Conservation (phyloP, 148 eudicot genomes). For the Chenopodium album region DNA sequence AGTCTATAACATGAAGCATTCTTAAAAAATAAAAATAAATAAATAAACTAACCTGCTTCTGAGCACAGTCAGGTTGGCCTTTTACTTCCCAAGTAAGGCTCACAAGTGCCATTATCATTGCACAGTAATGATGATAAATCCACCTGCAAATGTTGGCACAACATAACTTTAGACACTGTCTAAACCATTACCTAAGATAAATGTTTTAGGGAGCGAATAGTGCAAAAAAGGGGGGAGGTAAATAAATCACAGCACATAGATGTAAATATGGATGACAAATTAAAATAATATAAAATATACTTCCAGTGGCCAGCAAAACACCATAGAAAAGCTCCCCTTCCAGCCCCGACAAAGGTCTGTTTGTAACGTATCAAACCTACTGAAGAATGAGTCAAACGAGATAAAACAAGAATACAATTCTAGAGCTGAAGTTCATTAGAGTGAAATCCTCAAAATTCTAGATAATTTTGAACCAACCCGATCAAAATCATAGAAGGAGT, state of each 20-base stretch:
- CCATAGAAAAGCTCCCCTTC: background rate
- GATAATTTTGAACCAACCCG: no score
- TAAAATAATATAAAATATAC: background rate
- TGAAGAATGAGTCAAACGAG: no score
- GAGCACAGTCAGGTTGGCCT: constrained; percentile 72
- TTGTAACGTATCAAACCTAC: no score
- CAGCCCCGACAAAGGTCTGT: no score
- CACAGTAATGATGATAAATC: constrained; percentile 94
- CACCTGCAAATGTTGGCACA: constrained; percentile 53
- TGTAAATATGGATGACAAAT: background rate
- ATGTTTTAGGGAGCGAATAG: background rate
- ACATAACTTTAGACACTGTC: background rate
- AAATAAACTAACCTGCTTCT: constrained; percentile 68
- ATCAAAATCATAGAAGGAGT: no score
- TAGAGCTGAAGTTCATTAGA: no score
- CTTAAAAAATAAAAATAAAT: background rate
- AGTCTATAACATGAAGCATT: background rate
- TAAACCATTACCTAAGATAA: constrained; percentile 3
- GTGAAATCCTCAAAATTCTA: no score
- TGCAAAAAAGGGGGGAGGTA: background rate
- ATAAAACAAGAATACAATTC: no score
- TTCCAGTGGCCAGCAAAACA: background rate
- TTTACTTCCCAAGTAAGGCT: constrained; percentile 99
- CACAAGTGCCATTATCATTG: constrained; percentile 92
- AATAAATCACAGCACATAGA: background rate